A percentile compares a stretch with the other conserved stretches of the same genome.
phyloP scores from a whole-genome alignment of 345 rosid species.

The Dipteronia dyeriana region DNA sequence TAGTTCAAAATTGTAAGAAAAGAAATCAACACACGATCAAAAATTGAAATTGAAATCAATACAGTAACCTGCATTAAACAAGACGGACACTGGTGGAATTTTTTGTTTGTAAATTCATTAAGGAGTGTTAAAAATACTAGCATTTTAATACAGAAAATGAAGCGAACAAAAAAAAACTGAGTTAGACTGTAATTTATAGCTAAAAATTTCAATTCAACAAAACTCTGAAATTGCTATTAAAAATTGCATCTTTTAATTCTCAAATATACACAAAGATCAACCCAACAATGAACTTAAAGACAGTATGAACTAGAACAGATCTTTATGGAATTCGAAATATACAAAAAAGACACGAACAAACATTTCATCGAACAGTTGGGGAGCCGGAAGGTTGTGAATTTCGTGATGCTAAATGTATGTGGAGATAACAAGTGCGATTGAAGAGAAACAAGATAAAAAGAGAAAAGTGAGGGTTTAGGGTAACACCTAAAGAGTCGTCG shows the following conservation, averaged over 20 bases:
- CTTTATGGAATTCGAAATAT: neutral
- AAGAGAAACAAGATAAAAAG: neutral
- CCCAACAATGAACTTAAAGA: neutral
- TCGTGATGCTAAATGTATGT: neutral
- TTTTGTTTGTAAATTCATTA: neutral
- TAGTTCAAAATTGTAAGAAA: no score
- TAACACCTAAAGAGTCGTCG: neutral
- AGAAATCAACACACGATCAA: neutral
- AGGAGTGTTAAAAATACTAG: neutral
- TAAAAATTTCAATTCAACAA: neutral
- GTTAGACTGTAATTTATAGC: neutral
- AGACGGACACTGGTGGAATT: neutral
- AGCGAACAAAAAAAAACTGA: no score
- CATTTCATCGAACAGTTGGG: slow-evolving; percentile 14
- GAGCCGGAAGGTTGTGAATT: neutral
- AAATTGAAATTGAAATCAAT: neutral
- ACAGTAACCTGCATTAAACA: neutral
- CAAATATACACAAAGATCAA: neutral
- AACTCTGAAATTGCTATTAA: neutral
- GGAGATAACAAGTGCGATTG: neutral
- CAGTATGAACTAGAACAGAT: no score
- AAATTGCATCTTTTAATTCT: neutral
- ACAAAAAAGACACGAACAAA: neutral
- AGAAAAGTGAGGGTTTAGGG: neutral
- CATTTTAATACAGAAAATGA: neutral